Evolutionary conservation across 306 rosid species (phyloP), one percentile per base, ranked within the genome.

Genomic region (Oemleria cerasiformis): DNA sequence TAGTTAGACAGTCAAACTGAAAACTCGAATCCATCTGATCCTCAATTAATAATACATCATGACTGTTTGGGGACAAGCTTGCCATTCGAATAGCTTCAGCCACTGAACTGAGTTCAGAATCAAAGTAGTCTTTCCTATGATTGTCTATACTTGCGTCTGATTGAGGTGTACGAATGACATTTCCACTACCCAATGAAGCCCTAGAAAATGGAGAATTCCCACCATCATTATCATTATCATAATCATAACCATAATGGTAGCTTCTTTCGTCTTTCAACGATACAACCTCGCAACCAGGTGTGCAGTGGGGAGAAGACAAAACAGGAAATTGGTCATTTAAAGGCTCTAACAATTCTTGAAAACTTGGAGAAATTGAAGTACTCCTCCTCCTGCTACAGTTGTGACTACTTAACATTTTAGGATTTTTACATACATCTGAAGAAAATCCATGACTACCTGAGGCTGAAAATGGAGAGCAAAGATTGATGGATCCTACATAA

Each of bases 91-190:
- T 80, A 70, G 69, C 79, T 58, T 85, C 84, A 67, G 79, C 66
- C 62, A 67, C 55, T 12, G 78, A 83, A 80, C 59, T 65, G 63
- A 75, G 80, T 56, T 70, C 79, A 78, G 75, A 78, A 75, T 82
- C 75, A 47, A 75, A 76, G 38, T 65, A 49, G 41, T 66, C 73
- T 74, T 76, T 77, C 82, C 74, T 70, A 67, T 3, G 80, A 80
- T 66, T 64, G 75, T 76, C 88, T 67, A 87, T 80, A 80, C 79
- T 81, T 5, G 84, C 82, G 76, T 79, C 86, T 43, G 98, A 88
- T 42, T 76, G 77, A 57, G 98, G 98, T 63, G 98, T 90, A 79
- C 45, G 84, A 74, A 90, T 86, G 56, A 90, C 90, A 82, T 88
- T 90, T 60, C 82, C 88, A 73, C 96, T 85, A 30, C 82, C 79